phyloP scores from a whole-genome alignment of 1,139 yeast genomes.

The Magnusiomyces paraingens region DNA sequence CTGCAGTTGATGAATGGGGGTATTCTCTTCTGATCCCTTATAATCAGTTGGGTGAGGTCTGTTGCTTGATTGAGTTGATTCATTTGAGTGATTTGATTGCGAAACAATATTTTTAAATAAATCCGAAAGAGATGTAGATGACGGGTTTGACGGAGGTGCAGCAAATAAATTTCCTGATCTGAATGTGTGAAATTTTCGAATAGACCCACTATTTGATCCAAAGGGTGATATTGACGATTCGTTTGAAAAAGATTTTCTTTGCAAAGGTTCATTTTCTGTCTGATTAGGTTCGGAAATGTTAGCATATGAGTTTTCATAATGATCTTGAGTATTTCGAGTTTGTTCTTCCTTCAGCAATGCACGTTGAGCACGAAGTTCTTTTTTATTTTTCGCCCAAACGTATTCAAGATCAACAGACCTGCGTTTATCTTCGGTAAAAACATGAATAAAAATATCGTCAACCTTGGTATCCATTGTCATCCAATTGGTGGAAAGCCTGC shows the following conservation, averaged over 20 bases:
- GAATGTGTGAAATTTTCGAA: constrained; percentile 9
- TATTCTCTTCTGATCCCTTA: not conserved
- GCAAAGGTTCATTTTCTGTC: not conserved
- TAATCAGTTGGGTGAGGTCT: not conserved
- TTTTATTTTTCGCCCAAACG: constrained; percentile 46
- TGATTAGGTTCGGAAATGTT: no score
- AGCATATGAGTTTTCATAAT: not conserved
- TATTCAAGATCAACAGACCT: constrained; percentile 61
- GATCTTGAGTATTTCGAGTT: not conserved
- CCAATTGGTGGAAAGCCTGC: constrained; percentile 56
- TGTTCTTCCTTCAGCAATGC: constrained; percentile 9
- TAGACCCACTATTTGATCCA: constrained; percentile 1
- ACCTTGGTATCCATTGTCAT: constrained; percentile 63
- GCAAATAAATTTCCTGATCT: not conserved
- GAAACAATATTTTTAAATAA: not conserved
- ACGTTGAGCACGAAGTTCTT: constrained; percentile 24
- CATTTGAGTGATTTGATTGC: no score
- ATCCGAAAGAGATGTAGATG: not conserved
- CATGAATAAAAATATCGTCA: constrained; percentile 60
- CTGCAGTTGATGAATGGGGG: not conserved
- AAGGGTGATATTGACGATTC: constrained; percentile 1
- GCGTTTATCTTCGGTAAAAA: constrained; percentile 66
- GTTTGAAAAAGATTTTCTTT: not conserved
- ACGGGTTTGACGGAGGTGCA: not conserved
- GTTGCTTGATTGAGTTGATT: not conserved